These are phyloP conservation scores for Arxiozyma bovina DNA, from an alignment of 1,139 yeast genomes.

Conservation along the genomic window DNA sequence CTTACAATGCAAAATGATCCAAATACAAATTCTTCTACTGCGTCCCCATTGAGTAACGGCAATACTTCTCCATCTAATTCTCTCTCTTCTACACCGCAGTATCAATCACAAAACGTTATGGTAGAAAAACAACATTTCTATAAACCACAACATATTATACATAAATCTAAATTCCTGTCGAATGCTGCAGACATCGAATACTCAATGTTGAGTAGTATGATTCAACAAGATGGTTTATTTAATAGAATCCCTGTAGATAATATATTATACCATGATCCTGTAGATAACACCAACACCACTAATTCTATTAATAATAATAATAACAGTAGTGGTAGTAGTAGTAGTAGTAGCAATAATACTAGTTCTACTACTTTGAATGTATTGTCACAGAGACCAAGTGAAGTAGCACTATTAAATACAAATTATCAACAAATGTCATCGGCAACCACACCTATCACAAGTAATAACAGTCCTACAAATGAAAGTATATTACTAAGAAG, in stretches of 20 bases:
- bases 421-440: background rate
- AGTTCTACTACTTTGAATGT: background rate
- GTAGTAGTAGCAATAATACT: background rate
- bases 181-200: constrained; percentile 77
- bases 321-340: background rate
- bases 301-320: background rate
- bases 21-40: background rate
- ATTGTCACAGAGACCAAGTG: background rate
- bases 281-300: too few relatives aligned
- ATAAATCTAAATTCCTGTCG: constrained; percentile 42
- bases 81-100: background rate
- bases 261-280: constrained; percentile 15
- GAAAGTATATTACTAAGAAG: background rate
- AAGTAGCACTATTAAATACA: background rate
- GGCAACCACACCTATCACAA: background rate
- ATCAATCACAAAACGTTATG: background rate
- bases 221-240: constrained; percentile 40
- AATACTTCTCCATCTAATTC: background rate
- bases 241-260: constrained; percentile 22
- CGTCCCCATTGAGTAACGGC: background rate
- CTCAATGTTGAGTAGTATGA: constrained; percentile 63
- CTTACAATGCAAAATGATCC: constrained; percentile 7
- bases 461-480: constrained; percentile 4
- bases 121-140: constrained; percentile 12
- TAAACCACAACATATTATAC: constrained; percentile 13